Evolutionary conservation across 108 stramenopile species (phyloP).

Genomic region (Cyclotella choctawhatcheeana): DNA sequence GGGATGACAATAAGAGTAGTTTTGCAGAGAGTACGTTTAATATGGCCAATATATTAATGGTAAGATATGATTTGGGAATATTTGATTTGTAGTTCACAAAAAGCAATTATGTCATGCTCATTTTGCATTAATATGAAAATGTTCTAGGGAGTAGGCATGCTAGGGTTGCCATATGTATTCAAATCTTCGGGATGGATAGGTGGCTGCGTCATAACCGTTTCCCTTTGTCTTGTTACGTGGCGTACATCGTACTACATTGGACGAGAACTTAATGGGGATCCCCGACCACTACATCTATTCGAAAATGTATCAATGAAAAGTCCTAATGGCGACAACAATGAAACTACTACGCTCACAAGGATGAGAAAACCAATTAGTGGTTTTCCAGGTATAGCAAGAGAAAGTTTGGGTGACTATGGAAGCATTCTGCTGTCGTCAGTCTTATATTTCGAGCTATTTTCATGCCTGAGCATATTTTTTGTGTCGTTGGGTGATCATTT

Average conservation of each 20-base stretch:
- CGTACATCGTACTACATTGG: conserved; percentile 81
- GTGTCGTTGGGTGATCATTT: conserved; percentile 81
- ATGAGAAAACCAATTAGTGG: conserved; percentile 68
- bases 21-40: conserved; percentile 72
- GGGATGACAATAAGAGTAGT: conserved; percentile 57
- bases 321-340: conserved; percentile 30
- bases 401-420: conserved; percentile 69
- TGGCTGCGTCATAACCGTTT: conserved; percentile 57
- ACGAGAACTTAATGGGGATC: conserved; percentile 79
- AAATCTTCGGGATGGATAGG: conserved; percentile 69
- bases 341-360: conserved; percentile 41
- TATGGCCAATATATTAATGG: conserved; percentile 83
- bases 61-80: background rate
- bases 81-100: background rate
- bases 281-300: conserved; percentile 63
- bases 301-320: conserved; percentile 55
- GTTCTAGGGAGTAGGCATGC: conserved; percentile 69
- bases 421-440: conserved; percentile 62
- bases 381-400: conserved; percentile 81
- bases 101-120: background rate
- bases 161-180: conserved; percentile 74
- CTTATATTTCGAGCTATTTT: conserved; percentile 85
- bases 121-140: background rate
- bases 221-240: conserved; percentile 63
- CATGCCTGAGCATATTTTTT: conserved; percentile 80